Percentiles rank a stretch among this genome's conserved stretches.
phyloP scores from a whole-genome alignment of 1,139 yeast species.

The Candida sp. region DNA sequence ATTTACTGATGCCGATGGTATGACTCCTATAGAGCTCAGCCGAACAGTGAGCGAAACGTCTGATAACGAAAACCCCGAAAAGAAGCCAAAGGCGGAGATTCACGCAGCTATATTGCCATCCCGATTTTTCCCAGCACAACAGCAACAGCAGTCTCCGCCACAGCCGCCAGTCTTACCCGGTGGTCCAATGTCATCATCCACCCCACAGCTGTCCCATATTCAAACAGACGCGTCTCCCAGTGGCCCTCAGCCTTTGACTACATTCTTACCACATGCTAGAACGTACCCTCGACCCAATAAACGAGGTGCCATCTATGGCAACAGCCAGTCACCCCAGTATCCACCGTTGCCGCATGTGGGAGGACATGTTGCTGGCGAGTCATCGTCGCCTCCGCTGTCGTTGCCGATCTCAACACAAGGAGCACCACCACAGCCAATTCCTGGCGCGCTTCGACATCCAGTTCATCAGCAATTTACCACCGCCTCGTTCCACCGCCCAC shows the following conservation, averaged over 20 bases:
- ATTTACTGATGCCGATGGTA: not conserved
- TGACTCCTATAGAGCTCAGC: slow-evolving; percentile 1
- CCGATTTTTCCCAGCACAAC: not conserved
- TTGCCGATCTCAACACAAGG: not conserved
- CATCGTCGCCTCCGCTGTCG: no score
- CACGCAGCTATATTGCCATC: not conserved
- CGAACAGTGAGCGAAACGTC: slow-evolving; percentile 9
- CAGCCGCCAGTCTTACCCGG: not conserved
- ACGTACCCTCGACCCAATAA: not conserved
- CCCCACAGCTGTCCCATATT: not conserved
- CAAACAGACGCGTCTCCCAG: not conserved
- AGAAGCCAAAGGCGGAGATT: not conserved
- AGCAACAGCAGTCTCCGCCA: not conserved
- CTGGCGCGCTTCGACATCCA: not conserved
- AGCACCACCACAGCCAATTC: not conserved
- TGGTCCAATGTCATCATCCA: not conserved
- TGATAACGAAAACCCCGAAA: slow-evolving; percentile 12
- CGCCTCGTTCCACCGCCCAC: not conserved
- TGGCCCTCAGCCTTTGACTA: not conserved
- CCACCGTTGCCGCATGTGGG: not conserved
- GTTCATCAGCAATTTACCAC: not conserved
- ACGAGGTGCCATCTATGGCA: not conserved
- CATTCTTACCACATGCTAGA: not conserved
- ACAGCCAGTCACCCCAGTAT: not conserved
- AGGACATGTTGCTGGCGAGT: not conserved